Evolutionary conservation across 345 rosid genomes (phyloP), one percentile per base, ranked within the genome.

Genomic region (Melastoma malabathricum): DNA sequence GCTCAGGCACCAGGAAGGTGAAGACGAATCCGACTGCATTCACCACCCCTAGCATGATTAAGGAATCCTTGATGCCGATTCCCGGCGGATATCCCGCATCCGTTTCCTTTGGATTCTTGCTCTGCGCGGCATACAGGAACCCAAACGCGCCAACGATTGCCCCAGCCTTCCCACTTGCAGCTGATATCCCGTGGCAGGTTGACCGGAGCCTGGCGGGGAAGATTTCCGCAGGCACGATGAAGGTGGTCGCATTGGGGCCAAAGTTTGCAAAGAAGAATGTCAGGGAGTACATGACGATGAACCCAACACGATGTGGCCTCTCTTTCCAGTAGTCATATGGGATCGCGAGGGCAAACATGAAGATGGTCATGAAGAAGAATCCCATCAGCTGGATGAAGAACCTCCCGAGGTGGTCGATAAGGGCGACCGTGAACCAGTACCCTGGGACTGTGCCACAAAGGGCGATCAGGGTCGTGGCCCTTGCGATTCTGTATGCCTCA

Each of bases 401-500:
- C 43, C 62, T 44, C 4, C 62, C 62, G 0, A 58, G 43, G 43
- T 15, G 53, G 62, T 58, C 62, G 25, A 58, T 58, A 1, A 58
- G 1, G 0, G 55, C 62, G 49, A 58, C 62, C 13, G 57, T 59
- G 63, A 52, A 60, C 57, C 57, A 58, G 55, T 58, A 60, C 1
- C 64, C 64, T 15, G 64, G 64, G 25, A 60, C 64, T 0, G 58
- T 60, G 64, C 58, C 48, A 18, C 64, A 60, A 7, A 60, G 64
- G 0, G 64, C 64, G 17, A 60, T 60, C 41, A 60, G 48, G 52
- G 58, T 52, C 41, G 52, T 57, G 6, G 64, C 58, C 29, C 57
- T 29, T 43, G 17, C 58, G 17, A 60, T 60, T 16, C 46, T 50
- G 47, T 60, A 60, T 29, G 54, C 43, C 60, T 41, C 48, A 14